A percentile compares a stretch with the other conserved stretches of the same genome.
Evolutionary conservation across 1,284 basidiomycete genomes (phyloP).

Genomic region (Takashimella koratensis): DNA sequence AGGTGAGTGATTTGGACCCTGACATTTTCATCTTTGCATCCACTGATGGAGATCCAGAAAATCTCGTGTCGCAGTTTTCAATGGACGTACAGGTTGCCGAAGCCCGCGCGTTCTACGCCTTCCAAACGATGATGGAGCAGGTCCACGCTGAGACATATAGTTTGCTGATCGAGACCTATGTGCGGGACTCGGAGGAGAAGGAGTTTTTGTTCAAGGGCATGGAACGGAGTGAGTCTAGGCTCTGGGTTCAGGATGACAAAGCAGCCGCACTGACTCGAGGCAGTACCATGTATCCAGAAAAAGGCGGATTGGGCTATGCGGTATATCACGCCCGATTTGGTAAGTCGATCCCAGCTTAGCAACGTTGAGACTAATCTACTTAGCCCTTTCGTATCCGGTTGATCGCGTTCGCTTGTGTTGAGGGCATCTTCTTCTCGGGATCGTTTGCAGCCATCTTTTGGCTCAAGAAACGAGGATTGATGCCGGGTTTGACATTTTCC

Average conservation of each 20-base stretch:
- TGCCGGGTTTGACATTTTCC: conserved; percentile 94
- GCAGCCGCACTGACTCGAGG: neutral
- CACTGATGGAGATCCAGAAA: conserved; percentile 52
- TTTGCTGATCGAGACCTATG: conserved; percentile 58
- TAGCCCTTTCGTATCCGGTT: conserved; percentile 84
- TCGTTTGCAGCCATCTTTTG: conserved; percentile 96
- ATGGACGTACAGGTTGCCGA: conserved; percentile 90
- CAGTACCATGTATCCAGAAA: conserved; percentile 64
- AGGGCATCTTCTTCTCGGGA: conserved; percentile 96
- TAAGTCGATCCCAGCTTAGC: conserved; percentile 12
- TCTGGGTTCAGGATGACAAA: neutral
- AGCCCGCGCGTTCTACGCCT: conserved; percentile 94
- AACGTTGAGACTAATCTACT: conserved; percentile 13
- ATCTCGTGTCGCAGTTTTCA: conserved; percentile 89
- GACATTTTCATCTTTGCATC: neutral
- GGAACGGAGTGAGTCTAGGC: conserved; percentile 49
- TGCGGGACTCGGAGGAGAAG: conserved; percentile 54
- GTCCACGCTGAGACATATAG: conserved; percentile 59
- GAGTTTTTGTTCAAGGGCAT: conserved; percentile 56
- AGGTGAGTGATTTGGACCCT: conserved; percentile 54
- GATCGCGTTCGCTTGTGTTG: conserved; percentile 90
- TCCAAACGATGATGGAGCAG: conserved; percentile 92
- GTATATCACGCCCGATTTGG: conserved; percentile 75
- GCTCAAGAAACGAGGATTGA: conserved; percentile 97
- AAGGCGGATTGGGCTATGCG: conserved; percentile 89